phyloP scores from a whole-genome alignment of 345 rosid species.

The Carallia brachiata region DNA sequence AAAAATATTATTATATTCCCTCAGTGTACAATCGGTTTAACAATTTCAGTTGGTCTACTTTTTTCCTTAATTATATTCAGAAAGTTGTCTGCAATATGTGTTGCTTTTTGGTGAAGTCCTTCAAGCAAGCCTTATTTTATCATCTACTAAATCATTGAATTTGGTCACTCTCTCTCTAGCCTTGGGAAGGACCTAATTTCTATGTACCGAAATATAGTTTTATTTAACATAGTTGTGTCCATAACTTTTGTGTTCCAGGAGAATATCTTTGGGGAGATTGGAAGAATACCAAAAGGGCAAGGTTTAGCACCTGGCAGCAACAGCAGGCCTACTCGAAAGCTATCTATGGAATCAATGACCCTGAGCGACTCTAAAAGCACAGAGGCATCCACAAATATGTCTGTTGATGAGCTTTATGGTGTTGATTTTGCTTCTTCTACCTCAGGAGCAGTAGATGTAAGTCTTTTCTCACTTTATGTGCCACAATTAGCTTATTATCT shows the following conservation, averaged over 20 bases:
- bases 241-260: constrained; percentile 45
- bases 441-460: constrained; percentile 80
- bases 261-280: constrained; percentile 59
- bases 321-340: constrained; percentile 69
- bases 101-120: no score
- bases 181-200: no score
- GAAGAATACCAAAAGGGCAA: constrained; percentile 72
- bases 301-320: constrained; percentile 61
- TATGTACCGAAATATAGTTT: no score
- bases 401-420: constrained; percentile 60
- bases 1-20: no score
- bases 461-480: constrained; percentile 3
- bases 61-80: no score
- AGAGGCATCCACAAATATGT: constrained; percentile 50
- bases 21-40: no score
- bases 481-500: neutral
- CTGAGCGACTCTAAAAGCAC: constrained; percentile 66
- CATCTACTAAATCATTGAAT: no score
- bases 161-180: no score
- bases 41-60: no score
- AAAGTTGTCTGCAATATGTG: no score
- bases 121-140: no score
- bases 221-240: no score
- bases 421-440: constrained; percentile 77
- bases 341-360: constrained; percentile 55